phyloP scores from a whole-genome alignment of 108 stramenopile genomes.

The Skeletonema potamos region DNA sequence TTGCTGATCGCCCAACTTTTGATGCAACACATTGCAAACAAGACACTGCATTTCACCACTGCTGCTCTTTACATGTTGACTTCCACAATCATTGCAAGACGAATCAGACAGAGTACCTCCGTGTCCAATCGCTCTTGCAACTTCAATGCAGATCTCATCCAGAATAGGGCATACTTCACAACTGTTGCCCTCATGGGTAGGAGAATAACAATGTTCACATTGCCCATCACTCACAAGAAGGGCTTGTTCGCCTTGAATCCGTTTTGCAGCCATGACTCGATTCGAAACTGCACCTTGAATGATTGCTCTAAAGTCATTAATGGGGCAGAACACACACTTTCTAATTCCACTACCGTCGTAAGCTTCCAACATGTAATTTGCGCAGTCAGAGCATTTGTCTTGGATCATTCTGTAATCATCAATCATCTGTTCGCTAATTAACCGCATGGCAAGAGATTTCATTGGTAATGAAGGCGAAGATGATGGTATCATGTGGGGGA shows the following conservation, averaged over 20 bases:
- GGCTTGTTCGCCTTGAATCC: constrained; percentile 5
- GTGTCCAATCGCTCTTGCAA: constrained; percentile 10
- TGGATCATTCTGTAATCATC: neutral
- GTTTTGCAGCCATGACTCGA: constrained; percentile 5
- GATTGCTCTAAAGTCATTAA: constrained; percentile 15
- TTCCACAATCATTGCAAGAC: constrained; percentile 21
- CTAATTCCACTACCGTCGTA: neutral
- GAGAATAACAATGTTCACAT: constrained; percentile 23
- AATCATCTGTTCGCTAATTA: neutral
- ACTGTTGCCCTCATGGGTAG: constrained; percentile 6
- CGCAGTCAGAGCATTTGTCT: neutral
- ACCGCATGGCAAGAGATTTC: neutral
- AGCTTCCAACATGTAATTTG: neutral
- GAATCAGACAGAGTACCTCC: constrained; percentile 12
- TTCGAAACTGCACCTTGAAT: constrained; percentile 17
- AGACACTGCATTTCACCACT: constrained; percentile 17
- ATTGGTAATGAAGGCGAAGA: neutral
- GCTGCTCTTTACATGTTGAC: neutral
- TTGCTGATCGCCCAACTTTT: neutral
- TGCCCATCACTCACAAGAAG: constrained; percentile 1
- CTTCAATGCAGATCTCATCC: constrained; percentile 25
- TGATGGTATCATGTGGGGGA: neutral
- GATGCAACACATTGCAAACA: constrained; percentile 10
- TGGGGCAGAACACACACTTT: constrained; percentile 39
- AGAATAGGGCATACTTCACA: constrained; percentile 30